A percentile compares a stretch with the other conserved stretches of the same genome.
Evolutionary conservation across 768 basidiomycete genomes (phyloP).

Genomic region (Lentinus tigrinus): DNA sequence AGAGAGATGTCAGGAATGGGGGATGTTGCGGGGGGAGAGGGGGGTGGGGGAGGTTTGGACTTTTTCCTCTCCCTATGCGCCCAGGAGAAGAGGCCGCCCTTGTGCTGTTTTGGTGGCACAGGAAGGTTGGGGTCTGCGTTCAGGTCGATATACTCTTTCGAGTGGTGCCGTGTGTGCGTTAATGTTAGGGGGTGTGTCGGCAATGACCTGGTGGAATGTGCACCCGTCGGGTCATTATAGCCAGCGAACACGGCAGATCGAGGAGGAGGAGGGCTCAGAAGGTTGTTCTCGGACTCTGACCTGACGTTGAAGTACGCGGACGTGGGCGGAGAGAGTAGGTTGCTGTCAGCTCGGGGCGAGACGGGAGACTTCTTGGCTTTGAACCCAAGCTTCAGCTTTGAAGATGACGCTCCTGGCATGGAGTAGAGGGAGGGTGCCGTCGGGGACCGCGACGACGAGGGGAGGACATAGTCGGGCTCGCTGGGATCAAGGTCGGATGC

Average conservation of each 20-base stretch:
- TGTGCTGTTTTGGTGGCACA: slow-evolving; percentile 31
- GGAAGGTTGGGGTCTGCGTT: slow-evolving; percentile 6
- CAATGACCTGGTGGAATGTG: slow-evolving; percentile 64
- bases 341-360: slow-evolving; percentile 29
- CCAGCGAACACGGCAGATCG: slow-evolving; percentile 65
- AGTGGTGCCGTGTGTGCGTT: slow-evolving; percentile 1
- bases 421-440: slow-evolving; percentile 12
- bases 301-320: slow-evolving; percentile 35
- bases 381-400: slow-evolving; percentile 46
- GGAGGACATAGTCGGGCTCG: slow-evolving; percentile 15
- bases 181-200: slow-evolving; percentile 37
- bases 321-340: slow-evolving; percentile 32
- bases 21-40: slow-evolving; percentile 19
- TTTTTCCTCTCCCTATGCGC: slow-evolving; percentile 42
- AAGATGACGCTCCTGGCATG: slow-evolving; percentile 33
- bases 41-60: slow-evolving; percentile 34
- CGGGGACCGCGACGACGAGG: neutral
- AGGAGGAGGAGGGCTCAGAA: slow-evolving; percentile 55
- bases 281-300: slow-evolving; percentile 44
- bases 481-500: slow-evolving; percentile 19
- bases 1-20: slow-evolving; percentile 19
- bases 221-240: slow-evolving; percentile 49
- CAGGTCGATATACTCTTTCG: slow-evolving; percentile 9
- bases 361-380: slow-evolving; percentile 24
- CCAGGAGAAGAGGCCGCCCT: slow-evolving; percentile 40